phyloP scores from a whole-genome alignment of 129 eudicot species.

The Lactuca saligna region DNA sequence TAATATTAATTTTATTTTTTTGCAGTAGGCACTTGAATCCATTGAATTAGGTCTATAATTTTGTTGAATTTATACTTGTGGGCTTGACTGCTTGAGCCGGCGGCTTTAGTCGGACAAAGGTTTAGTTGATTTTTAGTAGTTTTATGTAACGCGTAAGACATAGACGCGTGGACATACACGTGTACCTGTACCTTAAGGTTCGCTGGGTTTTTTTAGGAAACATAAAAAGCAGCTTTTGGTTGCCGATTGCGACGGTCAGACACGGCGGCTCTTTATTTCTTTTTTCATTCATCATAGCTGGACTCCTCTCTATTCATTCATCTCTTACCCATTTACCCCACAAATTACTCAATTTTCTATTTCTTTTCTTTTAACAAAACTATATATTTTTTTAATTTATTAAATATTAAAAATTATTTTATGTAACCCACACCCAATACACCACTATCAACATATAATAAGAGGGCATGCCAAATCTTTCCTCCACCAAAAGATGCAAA shows the following conservation, averaged over 20 bases:
- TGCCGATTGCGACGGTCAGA: constrained; percentile 26
- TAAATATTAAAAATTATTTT: background rate
- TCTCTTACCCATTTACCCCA: constrained; percentile 16
- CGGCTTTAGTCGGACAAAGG: background rate
- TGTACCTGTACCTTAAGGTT: constrained; percentile 8
- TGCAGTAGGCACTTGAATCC: too few relatives aligned
- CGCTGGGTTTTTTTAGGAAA: constrained; percentile 9
- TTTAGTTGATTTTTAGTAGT: background rate
- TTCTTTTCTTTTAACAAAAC: background rate
- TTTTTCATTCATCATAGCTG: constrained; percentile 1
- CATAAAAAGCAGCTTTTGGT: background rate
- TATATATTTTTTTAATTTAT: background rate
- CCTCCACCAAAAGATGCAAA: constrained; percentile 21
- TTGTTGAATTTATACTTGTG: too few relatives aligned
- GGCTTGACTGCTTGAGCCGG: background rate
- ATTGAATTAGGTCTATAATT: too few relatives aligned
- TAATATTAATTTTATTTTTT: too few relatives aligned
- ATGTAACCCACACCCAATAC: constrained; percentile 1
- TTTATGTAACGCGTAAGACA: too few relatives aligned
- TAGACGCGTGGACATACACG: constrained; percentile 20
- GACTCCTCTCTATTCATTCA: constrained; percentile 1
- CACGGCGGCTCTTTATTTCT: constrained; percentile 7
- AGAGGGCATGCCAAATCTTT: background rate
- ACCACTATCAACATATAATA: constrained; percentile 9
- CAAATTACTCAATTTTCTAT: background rate